Base-by-base conservation (phyloP, 805 yeast species). In the Kazachstania africana region DNA sequence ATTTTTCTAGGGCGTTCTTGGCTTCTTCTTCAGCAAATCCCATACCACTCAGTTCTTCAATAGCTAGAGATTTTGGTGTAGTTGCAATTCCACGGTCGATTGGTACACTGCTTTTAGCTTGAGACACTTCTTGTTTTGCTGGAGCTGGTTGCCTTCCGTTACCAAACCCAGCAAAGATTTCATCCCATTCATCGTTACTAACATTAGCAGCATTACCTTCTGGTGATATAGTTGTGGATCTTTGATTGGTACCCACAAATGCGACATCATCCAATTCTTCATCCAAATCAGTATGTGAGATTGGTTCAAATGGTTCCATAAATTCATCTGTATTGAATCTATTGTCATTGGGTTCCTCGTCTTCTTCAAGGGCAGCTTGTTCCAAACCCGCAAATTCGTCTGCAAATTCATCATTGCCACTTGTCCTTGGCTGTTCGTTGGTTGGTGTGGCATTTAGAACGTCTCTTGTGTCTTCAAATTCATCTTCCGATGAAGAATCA, bases 101-200 rank as follows among this genome's bases (percentile, higher is more conserved):
- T 28, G 34, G 38, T 48, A 44, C 24, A 19, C 22, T 19, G 6
- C 35, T 38, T 17, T 39, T 43, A n/a, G 45, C 28, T 13, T 41
- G 34, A 14, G 24, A 27, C 24, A 17, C 31, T 21, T 28, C 27
- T 12, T 28, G 27, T 9, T 13, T 4, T 10, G 39, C 36, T 17
- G 36, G 42, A 14, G 27, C 31, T 26, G 38, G 28, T 12, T 36
- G 33, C 19, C 36, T 24, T 14, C 40, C 28, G 40, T 78, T 78
- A 12, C 88, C 87, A 51, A 82, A 80, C 0, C 93, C 94, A 3
- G 93, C 88, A 60, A 85, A 85, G 16, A 85, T 68, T 58, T 83
- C 87, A 48, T 85, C 95, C 96, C 96, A 85, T 53, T 85, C 96
- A 47, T 83, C 94, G 32, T 65, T 68, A 19, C 55, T 59, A 36